Evolutionary conservation across 148 eudicot genomes (phyloP), one percentile per base, ranked within the genome.

Genomic region (Persicaria tinctoria): DNA sequence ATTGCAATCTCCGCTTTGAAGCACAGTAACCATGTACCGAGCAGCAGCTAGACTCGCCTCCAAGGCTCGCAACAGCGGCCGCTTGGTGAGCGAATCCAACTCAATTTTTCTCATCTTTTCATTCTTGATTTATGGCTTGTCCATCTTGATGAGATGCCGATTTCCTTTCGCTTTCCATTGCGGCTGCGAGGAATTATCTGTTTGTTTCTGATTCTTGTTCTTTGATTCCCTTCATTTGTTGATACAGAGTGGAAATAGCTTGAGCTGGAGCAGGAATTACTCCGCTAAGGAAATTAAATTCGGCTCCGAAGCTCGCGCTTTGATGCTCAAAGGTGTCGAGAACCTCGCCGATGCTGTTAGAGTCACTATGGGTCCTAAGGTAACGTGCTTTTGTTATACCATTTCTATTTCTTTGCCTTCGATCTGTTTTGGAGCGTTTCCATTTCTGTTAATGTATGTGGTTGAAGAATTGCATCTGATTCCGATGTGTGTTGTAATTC

Each of bases 291-390:
- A 92, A 53, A 79, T 95, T 13, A 90, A 82, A 77, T 95, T 95
- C 70, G 99, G 99, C 38, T 93, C 87, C 11, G 96, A 92, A 69
- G 99, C 99, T 5, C 89, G 99, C 46, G 88, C 86, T 63, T 77
- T 80, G 59, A 95, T 95, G 99, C 92, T 95, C 9, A 86, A 64
- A 70, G 99, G 99, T 76, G 93, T 95, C 48, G 96, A 92, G 80
- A 92, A 90, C 77, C 97, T 95, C 12, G 94, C 96, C 27, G 97
- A 95, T 84, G 97, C 99, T 38, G 99, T 95, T 63, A 86, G 62
- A 95, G 97, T 95, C n/a, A 95, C 99, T 14, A 92, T 95, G 97
- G 99, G 99, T 6, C 99, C 99, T 2, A 90, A 93, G 92, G 98
- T 95, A 56, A 51, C 8, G 41, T 23, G 60, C 27, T 45, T 44